Evolutionary conservation across 768 basidiomycete species (phyloP), one percentile per base, ranked within the genome.

Genomic region (Termitomyces sp.): DNA sequence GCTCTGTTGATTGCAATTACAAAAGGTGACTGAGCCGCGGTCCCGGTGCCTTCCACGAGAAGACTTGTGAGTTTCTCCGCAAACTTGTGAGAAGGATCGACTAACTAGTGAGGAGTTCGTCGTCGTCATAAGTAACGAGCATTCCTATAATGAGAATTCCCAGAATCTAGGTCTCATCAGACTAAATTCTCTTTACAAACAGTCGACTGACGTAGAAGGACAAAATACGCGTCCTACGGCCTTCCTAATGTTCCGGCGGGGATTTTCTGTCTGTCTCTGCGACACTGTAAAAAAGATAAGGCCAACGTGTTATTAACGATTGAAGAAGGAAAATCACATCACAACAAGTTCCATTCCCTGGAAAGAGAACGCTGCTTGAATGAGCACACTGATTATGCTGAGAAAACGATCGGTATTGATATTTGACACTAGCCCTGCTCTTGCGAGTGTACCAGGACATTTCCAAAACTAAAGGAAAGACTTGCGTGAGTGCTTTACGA

Each of bases 11-110:
- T 85, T 20, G 90, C 92, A 61, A 94, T 87, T 55, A 94, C 92
- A 71, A 90, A 95, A 3, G 92, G 92, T 4, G 90, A 92, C 53
- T 85, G 69, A 0, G 86, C 83, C n/a, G 90, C 91, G 46, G 81
- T 89, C 49, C 83, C 82, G 27, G 76, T 66, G 2, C 59, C 79
- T 71, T 62, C 9, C 27, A 43, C 5, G 4, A 29, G 14, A n/a
- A n/a, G n/a, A n/a, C n/a, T n/a, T n/a, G 8, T n/a, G 57, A 9
- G 13, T 12, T 20, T 42, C 14, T 56, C 27, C 27, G 29, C n/a
- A 16, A 31, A 20, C 48, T 24, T 9, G 37, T 16, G 10, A 52
- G 29, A 32, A 49, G 16, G 7, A 54, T 16, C 39, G 37, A 58
- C 20, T 57, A 41, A 71, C 74, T 59, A 55, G 71, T 66, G 42